phyloP scores from a whole-genome alignment of 805 yeast genomes.

The Zygotorulaspora danielsina region DNA sequence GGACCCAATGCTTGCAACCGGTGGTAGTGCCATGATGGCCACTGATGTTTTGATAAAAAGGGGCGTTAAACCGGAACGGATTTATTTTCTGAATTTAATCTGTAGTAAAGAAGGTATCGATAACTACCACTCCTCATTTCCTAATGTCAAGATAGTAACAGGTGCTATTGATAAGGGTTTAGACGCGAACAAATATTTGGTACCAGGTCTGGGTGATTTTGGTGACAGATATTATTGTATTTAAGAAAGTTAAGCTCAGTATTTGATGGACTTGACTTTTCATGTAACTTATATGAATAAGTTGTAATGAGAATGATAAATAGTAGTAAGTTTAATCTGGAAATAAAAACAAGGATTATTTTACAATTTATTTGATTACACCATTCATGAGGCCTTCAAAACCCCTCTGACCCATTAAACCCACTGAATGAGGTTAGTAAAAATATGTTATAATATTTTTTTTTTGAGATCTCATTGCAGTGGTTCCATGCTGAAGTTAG shows the following conservation, averaged over 20 bases:
- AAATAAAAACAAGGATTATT: too few relatives aligned
- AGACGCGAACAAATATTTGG: constrained; percentile 78
- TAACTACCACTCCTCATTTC: constrained; percentile 72
- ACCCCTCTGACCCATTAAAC: constrained; percentile 69
- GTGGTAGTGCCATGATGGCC: constrained; percentile 97
- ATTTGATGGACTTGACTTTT: not conserved
- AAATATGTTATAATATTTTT: constrained; percentile 58
- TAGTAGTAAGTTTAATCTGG: too few relatives aligned
- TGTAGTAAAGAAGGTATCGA: constrained; percentile 93
- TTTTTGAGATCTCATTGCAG: constrained; percentile 65
- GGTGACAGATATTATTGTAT: constrained; percentile 97
- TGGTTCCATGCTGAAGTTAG: constrained; percentile 81
- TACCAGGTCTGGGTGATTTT: constrained; percentile 96
- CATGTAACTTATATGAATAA: too few relatives aligned
- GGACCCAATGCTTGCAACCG: constrained; percentile 98
- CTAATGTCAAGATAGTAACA: constrained; percentile 81
- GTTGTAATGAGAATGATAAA: too few relatives aligned
- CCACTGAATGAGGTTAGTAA: constrained; percentile 68
- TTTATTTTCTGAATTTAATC: constrained; percentile 82
- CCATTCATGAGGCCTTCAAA: too few relatives aligned
- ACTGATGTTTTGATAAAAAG: constrained; percentile 80
- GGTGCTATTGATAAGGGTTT: constrained; percentile 89
- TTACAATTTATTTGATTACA: too few relatives aligned
- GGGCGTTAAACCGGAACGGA: constrained; percentile 85
- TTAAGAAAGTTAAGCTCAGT: constrained; percentile 32